A percentile compares a stretch with the other conserved stretches of the same genome.
These are phyloP conservation scores for Cinnamomum chago DNA, from an alignment of 164 flowering plant genomes.

Conservation along the genomic window DNA sequence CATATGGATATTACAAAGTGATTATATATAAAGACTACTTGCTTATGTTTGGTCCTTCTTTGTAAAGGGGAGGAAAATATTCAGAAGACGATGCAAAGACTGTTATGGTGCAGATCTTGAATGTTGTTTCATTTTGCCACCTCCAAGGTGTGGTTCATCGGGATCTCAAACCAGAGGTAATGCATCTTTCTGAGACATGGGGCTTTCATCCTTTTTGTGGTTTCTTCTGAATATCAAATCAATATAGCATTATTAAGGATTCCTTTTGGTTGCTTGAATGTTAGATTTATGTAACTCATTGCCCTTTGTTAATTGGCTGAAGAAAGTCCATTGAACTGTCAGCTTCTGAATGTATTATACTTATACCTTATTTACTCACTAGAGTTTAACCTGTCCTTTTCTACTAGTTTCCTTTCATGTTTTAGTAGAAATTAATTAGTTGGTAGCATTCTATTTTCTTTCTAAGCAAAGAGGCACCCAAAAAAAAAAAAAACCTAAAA, in stretches of 20 bases:
- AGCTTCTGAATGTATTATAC: not conserved
- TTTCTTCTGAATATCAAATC: not conserved
- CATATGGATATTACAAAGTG: too few species aligned
- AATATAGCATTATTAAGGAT: not conserved
- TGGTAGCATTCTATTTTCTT: not conserved
- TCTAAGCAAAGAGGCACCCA: not conserved
- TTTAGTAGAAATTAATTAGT: not conserved
- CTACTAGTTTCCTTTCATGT: not conserved
- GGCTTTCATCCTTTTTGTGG: not conserved
- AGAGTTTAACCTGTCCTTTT: not conserved
- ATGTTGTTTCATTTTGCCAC: constrained; percentile 10
- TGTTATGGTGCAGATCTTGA: constrained; percentile 12
- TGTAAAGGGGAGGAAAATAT: constrained; percentile 11
- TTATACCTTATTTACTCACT: not conserved
- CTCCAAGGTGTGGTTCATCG: constrained; percentile 14
- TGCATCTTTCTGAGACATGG: too few species aligned
- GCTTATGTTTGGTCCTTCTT: not conserved
- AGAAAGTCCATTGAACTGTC: not conserved
- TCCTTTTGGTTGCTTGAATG: not conserved
- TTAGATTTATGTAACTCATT: not conserved
- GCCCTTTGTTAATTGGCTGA: not conserved
- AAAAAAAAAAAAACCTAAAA: not conserved
- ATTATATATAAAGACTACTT: not conserved
- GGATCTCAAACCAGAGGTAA: constrained; percentile 13
- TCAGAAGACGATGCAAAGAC: constrained; percentile 10